phyloP scores from a whole-genome alignment of 1,139 yeast genomes.

The Zygosaccharomyces sapae region DNA sequence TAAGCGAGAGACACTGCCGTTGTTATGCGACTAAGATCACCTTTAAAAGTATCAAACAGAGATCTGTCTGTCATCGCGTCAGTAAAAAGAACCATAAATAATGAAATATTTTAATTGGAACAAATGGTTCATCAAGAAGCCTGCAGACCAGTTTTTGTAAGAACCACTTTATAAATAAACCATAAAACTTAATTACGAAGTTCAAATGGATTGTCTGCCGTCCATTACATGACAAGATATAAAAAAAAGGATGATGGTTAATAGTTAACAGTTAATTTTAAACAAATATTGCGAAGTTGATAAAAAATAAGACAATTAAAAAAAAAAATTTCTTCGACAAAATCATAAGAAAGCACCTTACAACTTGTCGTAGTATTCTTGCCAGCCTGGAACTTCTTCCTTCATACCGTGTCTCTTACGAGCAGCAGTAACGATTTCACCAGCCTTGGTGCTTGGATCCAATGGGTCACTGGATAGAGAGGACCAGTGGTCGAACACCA shows the following conservation, averaged over 20 bases:
- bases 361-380: constrained; percentile 99
- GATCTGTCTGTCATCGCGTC: not conserved
- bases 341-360: constrained; percentile 40
- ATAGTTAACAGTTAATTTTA: not conserved
- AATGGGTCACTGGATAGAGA: constrained; percentile 86
- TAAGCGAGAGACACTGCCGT: not conserved
- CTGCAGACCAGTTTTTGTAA: too few species aligned
- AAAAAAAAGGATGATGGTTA: not conserved
- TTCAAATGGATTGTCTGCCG: not conserved
- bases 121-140: too few species aligned
- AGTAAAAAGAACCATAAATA: not conserved
- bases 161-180: too few species aligned
- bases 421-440: constrained; percentile 82
- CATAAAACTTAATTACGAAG: not conserved
- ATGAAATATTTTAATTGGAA: too few species aligned
- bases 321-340: constrained; percentile 7
- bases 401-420: constrained; percentile 98
- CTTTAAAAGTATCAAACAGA: not conserved
- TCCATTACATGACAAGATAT: not conserved
- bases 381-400: constrained; percentile 97
- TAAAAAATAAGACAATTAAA: constrained; percentile 1
- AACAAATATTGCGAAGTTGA: constrained; percentile 3
- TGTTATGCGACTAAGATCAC: not conserved
- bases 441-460: constrained; percentile 91
- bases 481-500: constrained; percentile 99